Evolutionary conservation across 371 early-diverging fungal species (phyloP).

Genomic region (Zychaea mexicana): DNA sequence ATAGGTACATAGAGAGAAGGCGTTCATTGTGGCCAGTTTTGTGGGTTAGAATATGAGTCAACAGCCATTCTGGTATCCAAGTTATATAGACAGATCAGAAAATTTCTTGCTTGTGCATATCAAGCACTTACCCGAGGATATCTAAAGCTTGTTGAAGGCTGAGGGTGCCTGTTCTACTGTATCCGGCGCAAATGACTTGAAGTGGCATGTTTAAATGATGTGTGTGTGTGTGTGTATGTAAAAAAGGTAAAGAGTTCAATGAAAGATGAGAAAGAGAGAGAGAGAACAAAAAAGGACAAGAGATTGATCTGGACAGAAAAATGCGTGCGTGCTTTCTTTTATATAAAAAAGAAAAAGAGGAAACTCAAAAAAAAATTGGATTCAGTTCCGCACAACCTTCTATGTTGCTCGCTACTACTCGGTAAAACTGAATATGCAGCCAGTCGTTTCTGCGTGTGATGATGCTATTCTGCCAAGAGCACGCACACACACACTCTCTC

Average conservation of each 20-base stretch:
- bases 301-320: background rate
- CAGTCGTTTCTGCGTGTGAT: background rate
- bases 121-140: conserved; percentile 7
- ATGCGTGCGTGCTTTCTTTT: background rate
- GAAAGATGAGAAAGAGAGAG: background rate
- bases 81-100: too few species aligned
- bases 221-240: background rate
- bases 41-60: too few species aligned
- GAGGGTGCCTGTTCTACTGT: conserved; percentile 9
- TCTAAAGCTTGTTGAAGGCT: conserved; percentile 6
- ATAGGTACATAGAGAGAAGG: too few species aligned
- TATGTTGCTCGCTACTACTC: background rate
- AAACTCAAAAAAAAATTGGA: background rate
- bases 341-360: background rate
- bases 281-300: background rate
- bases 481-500: too few species aligned
- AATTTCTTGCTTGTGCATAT: background rate
- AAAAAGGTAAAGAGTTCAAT: background rate
- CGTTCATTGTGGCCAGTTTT: too few species aligned
- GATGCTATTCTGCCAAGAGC: background rate
- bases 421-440: background rate
- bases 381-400: background rate
- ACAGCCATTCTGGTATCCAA: too few species aligned
- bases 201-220: background rate
- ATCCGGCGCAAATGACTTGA: conserved; percentile 8